These are phyloP conservation scores for Echria macrotheca DNA, from an alignment of 495 filamentous ascomycete genomes.

Conservation along the genomic window DNA sequence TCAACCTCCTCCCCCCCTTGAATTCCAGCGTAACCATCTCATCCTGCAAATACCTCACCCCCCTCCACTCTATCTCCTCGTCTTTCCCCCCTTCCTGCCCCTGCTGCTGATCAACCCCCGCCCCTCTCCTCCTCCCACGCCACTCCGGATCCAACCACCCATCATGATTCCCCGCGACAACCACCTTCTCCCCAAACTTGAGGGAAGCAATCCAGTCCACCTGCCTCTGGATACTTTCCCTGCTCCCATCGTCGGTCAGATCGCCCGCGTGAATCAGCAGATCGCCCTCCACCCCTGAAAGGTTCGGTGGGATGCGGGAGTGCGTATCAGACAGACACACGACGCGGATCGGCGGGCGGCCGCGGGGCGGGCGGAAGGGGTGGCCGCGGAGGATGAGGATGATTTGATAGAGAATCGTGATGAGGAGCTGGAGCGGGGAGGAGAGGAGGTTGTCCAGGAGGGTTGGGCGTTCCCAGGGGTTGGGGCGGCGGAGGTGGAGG, in stretches of 20 bases:
- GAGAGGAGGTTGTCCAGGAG: conserved; percentile 40
- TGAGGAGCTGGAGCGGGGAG: conserved; percentile 46
- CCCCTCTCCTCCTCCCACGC: conserved; percentile 30
- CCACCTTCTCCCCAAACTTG: conserved; percentile 71
- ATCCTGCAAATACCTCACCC: conserved; percentile 48
- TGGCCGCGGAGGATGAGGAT: conserved; percentile 59
- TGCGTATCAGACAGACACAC: conserved; percentile 94
- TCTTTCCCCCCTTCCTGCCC: conserved; percentile 27
- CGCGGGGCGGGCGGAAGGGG: conserved; percentile 48
- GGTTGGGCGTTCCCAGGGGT: conserved; percentile 47
- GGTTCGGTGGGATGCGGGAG: conserved; percentile 38
- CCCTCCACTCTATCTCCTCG: conserved; percentile 41
- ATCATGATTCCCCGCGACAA: conserved; percentile 89
- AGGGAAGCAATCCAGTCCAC: conserved; percentile 72
- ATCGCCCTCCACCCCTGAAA: conserved; percentile 65
- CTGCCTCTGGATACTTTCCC: conserved; percentile 65
- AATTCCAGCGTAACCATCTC: conserved; percentile 42
- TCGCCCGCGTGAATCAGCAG: conserved; percentile 89
- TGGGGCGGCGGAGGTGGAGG: conserved; percentile 34
- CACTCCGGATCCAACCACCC: conserved; percentile 79
- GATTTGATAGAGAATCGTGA: conserved; percentile 51
- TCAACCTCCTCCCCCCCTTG: conserved; percentile 45
- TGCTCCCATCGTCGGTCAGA: conserved; percentile 65
- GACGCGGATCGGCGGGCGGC: conserved; percentile 57
- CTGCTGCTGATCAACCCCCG: too few species aligned